A percentile compares a stretch with the other conserved stretches of the same genome.
Conservation (phyloP, 805 yeast species). For the Kodamaea hsintzibuensis region DNA sequence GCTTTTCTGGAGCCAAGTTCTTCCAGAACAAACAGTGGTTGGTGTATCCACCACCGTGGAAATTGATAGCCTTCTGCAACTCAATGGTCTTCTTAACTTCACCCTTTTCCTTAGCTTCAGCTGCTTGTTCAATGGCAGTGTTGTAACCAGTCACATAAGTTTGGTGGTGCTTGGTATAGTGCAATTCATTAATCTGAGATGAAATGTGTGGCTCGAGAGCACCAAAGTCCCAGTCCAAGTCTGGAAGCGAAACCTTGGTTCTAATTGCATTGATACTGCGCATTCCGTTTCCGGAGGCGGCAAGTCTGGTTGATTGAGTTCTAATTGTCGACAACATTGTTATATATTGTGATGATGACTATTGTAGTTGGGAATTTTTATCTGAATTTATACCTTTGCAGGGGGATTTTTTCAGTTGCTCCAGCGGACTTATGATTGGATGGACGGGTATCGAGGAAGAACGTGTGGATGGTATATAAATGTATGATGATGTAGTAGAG, state of each 20-base stretch:
- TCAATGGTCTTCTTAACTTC: conserved; percentile 61
- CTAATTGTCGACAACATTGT: conserved; percentile 1
- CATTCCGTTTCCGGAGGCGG: background rate
- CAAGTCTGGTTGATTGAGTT: background rate
- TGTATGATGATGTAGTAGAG: background rate
- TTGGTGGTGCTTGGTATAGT: conserved; percentile 90
- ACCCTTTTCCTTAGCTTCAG: conserved; percentile 60
- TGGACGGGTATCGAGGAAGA: background rate
- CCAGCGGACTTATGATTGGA: background rate
- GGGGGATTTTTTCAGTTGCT: background rate
- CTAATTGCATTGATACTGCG: conserved; percentile 31
- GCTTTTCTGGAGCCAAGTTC: conserved; percentile 72
- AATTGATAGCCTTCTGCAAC: conserved; percentile 74
- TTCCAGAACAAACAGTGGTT: conserved; percentile 90
- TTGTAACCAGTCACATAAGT: conserved; percentile 87
- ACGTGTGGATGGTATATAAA: background rate
- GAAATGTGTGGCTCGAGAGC: conserved; percentile 86
- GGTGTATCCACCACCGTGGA: conserved; percentile 90
- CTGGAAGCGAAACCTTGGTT: conserved; percentile 75
- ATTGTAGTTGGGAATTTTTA: background rate
- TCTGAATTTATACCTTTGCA: background rate
- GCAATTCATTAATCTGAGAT: conserved; percentile 82
- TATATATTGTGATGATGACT: background rate
- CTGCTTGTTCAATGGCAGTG: conserved; percentile 70
- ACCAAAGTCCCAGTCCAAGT: conserved; percentile 78